Evolutionary conservation across 2,329 filamentous ascomycete species (phyloP).

Genomic region (Blastomyces parvus): DNA sequence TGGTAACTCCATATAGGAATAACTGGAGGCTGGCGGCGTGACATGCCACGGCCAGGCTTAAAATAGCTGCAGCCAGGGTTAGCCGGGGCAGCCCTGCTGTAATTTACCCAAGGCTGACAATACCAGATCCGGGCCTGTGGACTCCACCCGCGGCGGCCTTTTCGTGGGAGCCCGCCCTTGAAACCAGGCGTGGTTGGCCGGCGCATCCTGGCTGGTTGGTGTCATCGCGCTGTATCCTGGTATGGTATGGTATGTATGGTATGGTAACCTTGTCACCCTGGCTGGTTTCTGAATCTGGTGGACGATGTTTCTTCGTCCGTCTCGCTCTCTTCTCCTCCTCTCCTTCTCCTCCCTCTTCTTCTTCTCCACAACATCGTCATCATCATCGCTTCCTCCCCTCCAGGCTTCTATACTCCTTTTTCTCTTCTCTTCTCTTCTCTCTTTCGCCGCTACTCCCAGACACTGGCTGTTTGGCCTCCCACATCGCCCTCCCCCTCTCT

Average conservation of each 20-base stretch:
- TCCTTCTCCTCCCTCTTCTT: background rate
- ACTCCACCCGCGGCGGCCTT: no score
- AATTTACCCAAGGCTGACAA: background rate
- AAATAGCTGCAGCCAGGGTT: background rate
- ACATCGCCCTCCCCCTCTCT: background rate
- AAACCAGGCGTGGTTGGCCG: constrained; percentile 3
- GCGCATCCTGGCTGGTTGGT: background rate
- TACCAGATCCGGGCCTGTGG: background rate
- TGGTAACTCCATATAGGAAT: no score
- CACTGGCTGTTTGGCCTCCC: constrained; percentile 12
- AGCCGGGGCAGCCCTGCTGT: background rate
- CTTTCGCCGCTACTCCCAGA: constrained; percentile 14
- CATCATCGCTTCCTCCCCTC: constrained; percentile 5
- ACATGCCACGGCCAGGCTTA: no score
- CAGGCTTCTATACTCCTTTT: constrained; percentile 15
- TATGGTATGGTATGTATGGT: no score
- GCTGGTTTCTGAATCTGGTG: background rate
- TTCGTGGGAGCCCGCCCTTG: background rate
- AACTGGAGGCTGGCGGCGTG: no score
- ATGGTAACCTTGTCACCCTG: no score
- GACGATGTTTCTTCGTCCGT: background rate
- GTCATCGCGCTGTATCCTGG: no score
- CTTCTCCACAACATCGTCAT: background rate
- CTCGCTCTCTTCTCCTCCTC: background rate
- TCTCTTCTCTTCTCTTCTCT: constrained; percentile 9